Conservation (phyloP, 1,284 basidiomycete genomes). For the Megacollybia platyphylla region DNA sequence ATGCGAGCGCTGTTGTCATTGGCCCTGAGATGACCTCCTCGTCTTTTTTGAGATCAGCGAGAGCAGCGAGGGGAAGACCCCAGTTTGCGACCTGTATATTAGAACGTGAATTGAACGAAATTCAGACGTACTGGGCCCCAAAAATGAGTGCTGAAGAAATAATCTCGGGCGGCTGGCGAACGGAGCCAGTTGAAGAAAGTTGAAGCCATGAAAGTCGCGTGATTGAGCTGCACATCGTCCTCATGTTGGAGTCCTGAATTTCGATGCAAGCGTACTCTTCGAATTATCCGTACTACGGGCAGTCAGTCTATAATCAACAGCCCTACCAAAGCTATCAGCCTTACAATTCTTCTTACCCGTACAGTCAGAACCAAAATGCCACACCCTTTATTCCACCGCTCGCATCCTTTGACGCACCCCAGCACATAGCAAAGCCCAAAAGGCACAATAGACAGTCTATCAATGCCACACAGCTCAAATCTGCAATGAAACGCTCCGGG, state of each 20-base stretch:
- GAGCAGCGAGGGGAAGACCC: conserved; percentile 87
- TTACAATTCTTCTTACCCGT: not conserved
- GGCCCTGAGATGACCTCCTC: conserved; percentile 91
- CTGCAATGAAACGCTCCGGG: conserved; percentile 42
- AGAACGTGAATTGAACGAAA: conserved; percentile 10
- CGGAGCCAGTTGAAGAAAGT: conserved; percentile 78
- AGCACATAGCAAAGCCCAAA: not conserved
- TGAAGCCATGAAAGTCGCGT: conserved; percentile 47
- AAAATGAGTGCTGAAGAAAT: conserved; percentile 96
- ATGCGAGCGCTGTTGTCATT: conserved; percentile 84
- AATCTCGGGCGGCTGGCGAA: conserved; percentile 80
- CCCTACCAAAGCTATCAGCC: conserved; percentile 1
- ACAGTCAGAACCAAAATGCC: not conserved
- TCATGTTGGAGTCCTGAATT: not conserved
- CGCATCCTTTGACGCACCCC: conserved; percentile 1
- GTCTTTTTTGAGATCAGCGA: conserved; percentile 84
- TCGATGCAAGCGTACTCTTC: conserved; percentile 1
- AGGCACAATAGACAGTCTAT: conserved; percentile 7
- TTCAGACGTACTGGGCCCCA: conserved; percentile 75
- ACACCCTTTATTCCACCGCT: conserved; percentile 3
- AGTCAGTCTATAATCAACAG: conserved; percentile 2
- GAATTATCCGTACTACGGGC: conserved; percentile 8
- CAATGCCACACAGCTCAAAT: conserved; percentile 28
- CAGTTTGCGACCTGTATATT: conserved; percentile 80
- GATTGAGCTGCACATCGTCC: conserved; percentile 1